Evolutionary conservation across 306 rosid species (phyloP), one percentile per base, ranked within the genome.

Genomic region (Prunus fruticosa): DNA sequence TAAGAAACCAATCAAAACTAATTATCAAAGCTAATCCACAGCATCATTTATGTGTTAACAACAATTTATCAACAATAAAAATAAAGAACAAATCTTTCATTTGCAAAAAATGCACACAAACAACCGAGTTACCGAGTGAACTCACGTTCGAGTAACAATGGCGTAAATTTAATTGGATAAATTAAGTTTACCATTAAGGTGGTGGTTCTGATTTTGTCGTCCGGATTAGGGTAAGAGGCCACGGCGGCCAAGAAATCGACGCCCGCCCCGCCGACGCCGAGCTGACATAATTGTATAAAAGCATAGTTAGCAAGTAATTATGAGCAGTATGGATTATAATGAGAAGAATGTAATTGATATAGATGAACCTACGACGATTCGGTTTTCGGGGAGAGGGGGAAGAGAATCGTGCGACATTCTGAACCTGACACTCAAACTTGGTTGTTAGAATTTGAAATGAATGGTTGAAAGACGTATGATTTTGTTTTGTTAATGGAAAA

Each of bases 221-320:
- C 96, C 2, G 98, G 99, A 52, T 82, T 82, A 13, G 97, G 99
- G 84, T 84, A 95, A 14, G 87, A 67, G 62, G 81, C 63, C 64
- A 95, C 96, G 1, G 80, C 71, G 18, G 96, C 99, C 74, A 91
- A 77, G 74, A 85, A 77, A 86, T 92, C 99, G 22, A 92, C 86
- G 0, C 64, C 73, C 56, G 56, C 74, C 20, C 79, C 75, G 57
- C 99, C 99, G 58, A 88, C 82, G 3, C 96, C 93, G n/a, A 95
- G 84, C 99, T 95, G 83, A 70, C 20, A 67, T 61, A 13, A 4
- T 60, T 49, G 16, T 49, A 49, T 15, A 49, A 49, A 11, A 5
- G 53, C 41, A 27, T 16, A 20, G 2, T 56, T 20, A 12, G 62
- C 14, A 3, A 61, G n/a, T 6, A 6, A 12, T 25, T 23, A 25